Percentiles rank a stretch among this genome's conserved stretches.
These are phyloP conservation scores for Solanum clarkiae DNA, from an alignment of 257 asterid genomes.

Conservation along the genomic window DNA sequence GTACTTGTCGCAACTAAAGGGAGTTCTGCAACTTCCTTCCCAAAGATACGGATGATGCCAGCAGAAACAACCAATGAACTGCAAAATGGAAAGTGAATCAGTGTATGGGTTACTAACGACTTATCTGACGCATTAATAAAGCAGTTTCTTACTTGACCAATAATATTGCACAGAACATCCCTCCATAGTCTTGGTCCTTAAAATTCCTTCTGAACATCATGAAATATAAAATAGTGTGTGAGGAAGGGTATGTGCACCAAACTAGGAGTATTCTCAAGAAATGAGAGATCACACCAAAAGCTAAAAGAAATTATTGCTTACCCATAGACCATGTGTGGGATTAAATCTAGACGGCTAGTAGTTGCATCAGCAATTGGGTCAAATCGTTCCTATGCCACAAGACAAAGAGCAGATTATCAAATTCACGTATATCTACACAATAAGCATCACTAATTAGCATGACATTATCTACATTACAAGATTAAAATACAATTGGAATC, in stretches of 20 bases:
- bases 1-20: slow-evolving; percentile 76
- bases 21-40: slow-evolving; percentile 75
- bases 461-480: background rate
- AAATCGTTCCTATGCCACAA: slow-evolving; percentile 55
- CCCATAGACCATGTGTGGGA: slow-evolving; percentile 83
- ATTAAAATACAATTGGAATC: background rate
- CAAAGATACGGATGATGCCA: slow-evolving; percentile 67
- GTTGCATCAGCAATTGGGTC: slow-evolving; percentile 74
- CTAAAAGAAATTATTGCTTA: slow-evolving; percentile 9
- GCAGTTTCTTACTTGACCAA: slow-evolving; percentile 49
- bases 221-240: background rate
- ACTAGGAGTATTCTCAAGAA: background rate
- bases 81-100: slow-evolving; percentile 9
- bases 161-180: slow-evolving; percentile 67
- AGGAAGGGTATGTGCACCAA: background rate
- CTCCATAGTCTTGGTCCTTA: slow-evolving; percentile 67
- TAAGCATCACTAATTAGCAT: background rate
- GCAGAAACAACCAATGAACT: slow-evolving; percentile 68
- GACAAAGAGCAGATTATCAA: background rate
- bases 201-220: slow-evolving; percentile 33
- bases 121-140: background rate
- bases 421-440: background rate
- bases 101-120: background rate
- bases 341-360: slow-evolving; percentile 58
- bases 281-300: background rate